Base-by-base conservation (phyloP, 148 eudicot species). In the Mesembryanthemum crystallinum region DNA sequence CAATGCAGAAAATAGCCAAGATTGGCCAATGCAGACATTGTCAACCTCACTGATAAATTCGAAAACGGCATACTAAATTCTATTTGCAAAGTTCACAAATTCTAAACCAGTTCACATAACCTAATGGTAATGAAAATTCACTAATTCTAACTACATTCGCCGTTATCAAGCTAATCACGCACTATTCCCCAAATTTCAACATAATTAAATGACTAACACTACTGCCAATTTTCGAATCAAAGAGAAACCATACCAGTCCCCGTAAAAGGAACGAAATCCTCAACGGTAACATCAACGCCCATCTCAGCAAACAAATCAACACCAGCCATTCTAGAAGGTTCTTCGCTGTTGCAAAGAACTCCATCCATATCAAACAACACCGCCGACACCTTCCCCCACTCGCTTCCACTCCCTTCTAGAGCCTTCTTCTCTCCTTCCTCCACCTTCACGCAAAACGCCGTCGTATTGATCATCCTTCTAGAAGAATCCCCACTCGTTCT, bases 281-380 rank as follows among this genome's bases (percentile, higher is more conserved):
- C 89, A 43, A 80, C 90, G 3, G 91, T 81, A 55, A 92, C 99
- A 63, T 80, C 71, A 28, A 95, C 94, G 8, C 99, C 99, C 88
- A 95, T 87, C 67, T 95, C 96, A 20, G 87, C 90, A 37, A 95
- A 95, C 33, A 95, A 76, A 73, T 95, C 96, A 12, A 95, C 99
- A 0, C 83, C 99, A 23, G 99, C 97, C 64, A 72, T 73, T 71
- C 99, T 81, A 30, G 99, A 95, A 15, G 85, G 83, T 76, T 90
- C 99, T 69, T 95, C 99, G 64, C 99, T 95, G 76, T 95, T 78
- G 45, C 99, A 95, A 20, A 95, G 85, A 64, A 95, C 99, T 23
- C 99, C 99, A 65, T 95, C 99, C 99, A 95, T 95, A 42, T 95
- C 99, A 47, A 95, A 95, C 78, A 95, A 58, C 76, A 95, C 99